A percentile compares a stretch with the other conserved stretches of the same genome.
Conservation (phyloP, 2,329 filamentous ascomycete genomes). For the Penicillium sp. region DNA sequence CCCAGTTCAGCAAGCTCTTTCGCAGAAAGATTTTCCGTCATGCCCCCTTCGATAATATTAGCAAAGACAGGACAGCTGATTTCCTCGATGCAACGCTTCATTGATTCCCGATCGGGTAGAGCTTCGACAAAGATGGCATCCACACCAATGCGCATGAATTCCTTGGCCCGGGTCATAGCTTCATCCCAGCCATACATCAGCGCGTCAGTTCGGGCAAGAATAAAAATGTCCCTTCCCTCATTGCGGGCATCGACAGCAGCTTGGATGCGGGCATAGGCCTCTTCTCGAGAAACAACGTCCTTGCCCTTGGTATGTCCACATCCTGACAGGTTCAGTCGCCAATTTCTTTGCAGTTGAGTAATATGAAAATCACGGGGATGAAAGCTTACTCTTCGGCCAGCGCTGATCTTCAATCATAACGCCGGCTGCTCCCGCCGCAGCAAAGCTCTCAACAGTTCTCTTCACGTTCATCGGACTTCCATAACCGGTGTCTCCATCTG, state of each 20-base stretch:
- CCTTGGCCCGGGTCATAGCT: conserved; percentile 46
- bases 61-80: conserved; percentile 47
- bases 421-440: conserved; percentile 44
- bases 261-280: conserved; percentile 53
- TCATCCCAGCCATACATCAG: conserved; percentile 49
- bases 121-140: conserved; percentile 54
- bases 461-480: conserved; percentile 54
- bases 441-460: conserved; percentile 51
- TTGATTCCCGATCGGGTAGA: conserved; percentile 49
- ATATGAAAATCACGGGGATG: not conserved
- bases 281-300: conserved; percentile 49
- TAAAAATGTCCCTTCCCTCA: conserved; percentile 51
- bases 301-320: conserved; percentile 54
- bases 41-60: conserved; percentile 52
- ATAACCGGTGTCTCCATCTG: conserved; percentile 55
- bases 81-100: conserved; percentile 45
- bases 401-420: conserved; percentile 55
- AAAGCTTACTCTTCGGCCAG: conserved; percentile 52
- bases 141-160: conserved; percentile 50
- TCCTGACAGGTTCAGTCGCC: conserved; percentile 31
- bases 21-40: conserved; percentile 48
- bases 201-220: conserved; percentile 52
- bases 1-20: conserved; percentile 47
- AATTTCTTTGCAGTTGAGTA: too few species aligned
- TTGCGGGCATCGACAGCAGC: conserved; percentile 53